Base-by-base conservation (phyloP, 495 filamentous ascomycete genomes). In the Penicillium coprophilum region DNA sequence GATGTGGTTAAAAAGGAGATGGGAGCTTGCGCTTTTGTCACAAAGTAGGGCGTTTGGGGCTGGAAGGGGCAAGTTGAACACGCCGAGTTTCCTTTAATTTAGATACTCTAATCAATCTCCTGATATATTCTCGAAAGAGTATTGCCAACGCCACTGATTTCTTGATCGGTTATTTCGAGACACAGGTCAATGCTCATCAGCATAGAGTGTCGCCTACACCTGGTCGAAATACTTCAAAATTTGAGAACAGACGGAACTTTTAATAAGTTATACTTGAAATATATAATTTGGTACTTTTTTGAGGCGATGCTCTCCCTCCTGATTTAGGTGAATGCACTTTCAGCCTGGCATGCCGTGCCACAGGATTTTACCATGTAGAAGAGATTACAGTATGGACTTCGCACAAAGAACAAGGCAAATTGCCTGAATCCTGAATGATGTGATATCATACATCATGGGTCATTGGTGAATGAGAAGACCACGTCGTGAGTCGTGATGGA, bases 21-120 rank as follows among this genome's bases (percentile, higher is more conserved):
- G 83, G 90, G 90, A 0, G 73, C 64, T 40, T 96, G 91, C 70
- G 90, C 90, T 19, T 89, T 88, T 69, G 82, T 86, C 55, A 87
- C 74, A 54, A 67, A 71, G 36, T 79, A 70, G 21, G 21, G 6
- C 4, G 10, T 0, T 44, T 9, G 13, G 43, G 4, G n/a, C 7
- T 21, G 13, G 9, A 45, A 8, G 6, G 23, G 23, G 15, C 32
- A 17, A 38, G 34, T n/a, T 17, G 15, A 17, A n/a, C n/a, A 17
- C 17, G 15, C 12, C 15, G 15, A 36, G 8, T 1, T n/a, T 36
- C 15, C 0, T 2, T 36, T n/a, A 7, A 36, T 7, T 36, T 36
- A 15, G 6, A 36, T 36, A n/a, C n/a, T 36, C 3, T 15, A 36
- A 36, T n/a, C 1, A 3, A 38, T 17, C 6, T 17, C 15, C 9